These are phyloP conservation scores for Ophiognomonia clavigignenti-juglandacearum DNA, from an alignment of 2,329 filamentous ascomycete genomes.

Conservation along the genomic window DNA sequence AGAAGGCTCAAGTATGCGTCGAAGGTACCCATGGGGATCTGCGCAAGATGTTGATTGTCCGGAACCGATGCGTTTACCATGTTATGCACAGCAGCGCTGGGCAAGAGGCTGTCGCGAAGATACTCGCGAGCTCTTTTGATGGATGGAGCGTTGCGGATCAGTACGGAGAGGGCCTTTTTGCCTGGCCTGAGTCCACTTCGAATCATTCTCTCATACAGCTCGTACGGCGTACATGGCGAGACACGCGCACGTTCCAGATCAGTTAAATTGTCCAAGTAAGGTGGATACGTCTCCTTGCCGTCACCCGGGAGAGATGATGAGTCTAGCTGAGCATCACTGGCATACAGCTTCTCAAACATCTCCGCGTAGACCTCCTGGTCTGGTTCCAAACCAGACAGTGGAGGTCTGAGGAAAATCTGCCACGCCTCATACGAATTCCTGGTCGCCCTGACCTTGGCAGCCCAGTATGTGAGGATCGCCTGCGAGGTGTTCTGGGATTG, in stretches of 20 bases:
- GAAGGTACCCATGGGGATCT: slow-evolving; percentile 35
- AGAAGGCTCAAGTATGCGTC: slow-evolving; percentile 47
- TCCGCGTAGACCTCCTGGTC: slow-evolving; percentile 46
- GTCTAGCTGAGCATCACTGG: slow-evolving; percentile 23
- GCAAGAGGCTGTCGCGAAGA: slow-evolving; percentile 39
- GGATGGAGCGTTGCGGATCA: slow-evolving; percentile 49
- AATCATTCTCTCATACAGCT: slow-evolving; percentile 57
- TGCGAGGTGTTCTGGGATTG: slow-evolving; percentile 20
- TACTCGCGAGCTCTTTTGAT: slow-evolving; percentile 44
- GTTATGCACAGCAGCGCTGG: slow-evolving; percentile 12
- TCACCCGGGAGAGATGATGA: slow-evolving; percentile 51
- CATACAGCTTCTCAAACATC: slow-evolving; percentile 55
- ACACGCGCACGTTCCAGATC: slow-evolving; percentile 62
- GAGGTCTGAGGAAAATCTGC: slow-evolving; percentile 40
- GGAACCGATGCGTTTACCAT: slow-evolving; percentile 18
- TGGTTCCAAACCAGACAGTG: slow-evolving; percentile 28
- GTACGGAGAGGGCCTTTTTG: slow-evolving; percentile 45
- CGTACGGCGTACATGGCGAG: slow-evolving; percentile 51
- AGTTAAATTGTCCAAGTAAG: slow-evolving; percentile 53
- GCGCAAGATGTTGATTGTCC: slow-evolving; percentile 19
- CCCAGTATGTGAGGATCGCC: slow-evolving; percentile 43
- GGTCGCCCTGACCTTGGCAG: slow-evolving; percentile 52
- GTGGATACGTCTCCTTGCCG: slow-evolving; percentile 46
- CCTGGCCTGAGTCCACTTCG: slow-evolving; percentile 41
- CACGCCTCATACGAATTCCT: slow-evolving; percentile 59